These are phyloP conservation scores for Omphalea diandra DNA, from an alignment of 441 rosid genomes.

Conservation along the genomic window DNA sequence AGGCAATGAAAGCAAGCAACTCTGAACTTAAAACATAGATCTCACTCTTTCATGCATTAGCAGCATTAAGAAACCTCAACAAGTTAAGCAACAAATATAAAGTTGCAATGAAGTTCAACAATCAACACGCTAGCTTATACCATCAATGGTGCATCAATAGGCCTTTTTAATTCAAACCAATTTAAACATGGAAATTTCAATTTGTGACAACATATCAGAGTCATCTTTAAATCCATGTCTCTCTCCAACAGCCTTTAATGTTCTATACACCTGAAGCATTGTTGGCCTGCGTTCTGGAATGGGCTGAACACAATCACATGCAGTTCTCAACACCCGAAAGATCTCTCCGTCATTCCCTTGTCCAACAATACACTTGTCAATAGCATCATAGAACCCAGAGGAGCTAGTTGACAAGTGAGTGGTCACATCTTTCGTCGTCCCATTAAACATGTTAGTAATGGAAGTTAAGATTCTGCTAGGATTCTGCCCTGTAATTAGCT, in stretches of 20 bases:
- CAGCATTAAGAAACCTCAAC: no score
- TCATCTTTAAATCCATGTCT: neutral
- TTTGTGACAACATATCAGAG: neutral
- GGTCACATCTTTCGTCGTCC: neutral
- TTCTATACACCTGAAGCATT: conserved; percentile 9
- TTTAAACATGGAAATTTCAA: neutral
- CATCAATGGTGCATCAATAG: neutral
- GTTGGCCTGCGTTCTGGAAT: conserved; percentile 11
- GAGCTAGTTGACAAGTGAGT: neutral
- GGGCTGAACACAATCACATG: conserved; percentile 12
- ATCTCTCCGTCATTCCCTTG: conserved; percentile 22
- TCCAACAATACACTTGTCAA: conserved; percentile 16
- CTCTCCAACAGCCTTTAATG: neutral
- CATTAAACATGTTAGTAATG: neutral
- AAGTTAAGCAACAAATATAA: no score
- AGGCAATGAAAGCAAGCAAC: no score
- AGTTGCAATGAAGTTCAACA: no score
- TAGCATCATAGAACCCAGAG: conserved; percentile 13
- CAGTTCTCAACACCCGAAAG: conserved; percentile 11
- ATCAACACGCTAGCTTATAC: no score
- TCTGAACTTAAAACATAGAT: no score
- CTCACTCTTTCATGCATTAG: no score
- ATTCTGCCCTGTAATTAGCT: conserved; percentile 19
- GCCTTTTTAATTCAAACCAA: neutral
- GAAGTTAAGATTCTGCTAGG: neutral